Base-by-base conservation (phyloP, 2,329 filamentous ascomycete genomes). In the Colletotrichum cordylinicola region DNA sequence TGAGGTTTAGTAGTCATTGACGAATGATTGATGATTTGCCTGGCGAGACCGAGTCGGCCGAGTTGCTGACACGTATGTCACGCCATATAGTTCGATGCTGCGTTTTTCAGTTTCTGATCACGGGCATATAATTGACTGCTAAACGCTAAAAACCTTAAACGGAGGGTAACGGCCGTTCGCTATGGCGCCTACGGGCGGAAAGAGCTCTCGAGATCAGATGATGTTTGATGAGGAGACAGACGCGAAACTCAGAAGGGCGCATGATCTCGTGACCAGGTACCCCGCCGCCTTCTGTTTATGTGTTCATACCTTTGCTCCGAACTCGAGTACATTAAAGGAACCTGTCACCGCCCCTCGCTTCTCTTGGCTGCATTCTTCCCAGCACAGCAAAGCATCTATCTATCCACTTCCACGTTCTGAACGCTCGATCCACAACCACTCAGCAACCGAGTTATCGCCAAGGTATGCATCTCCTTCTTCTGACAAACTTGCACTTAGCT, bases 201-300 rank as follows among this genome's bases (percentile, higher is more conserved):
- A 43, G 16, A 52, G 52, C 16, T 18, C 43, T 60, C 48, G 24
- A 69, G 64, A 76, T 76, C 74, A 74, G 74, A 76, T 58, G 64
- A 74, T 76, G 74, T 76, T 74, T 76, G 70, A 76, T 69, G 64
- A 74, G 48, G 74, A 76, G 58, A 69, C 74, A 52, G 70, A 60
- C 35, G 70, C 74, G 74, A 76, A 76, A 76, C 70, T 64, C 52
- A 65, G 39, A 31, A 52, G 35, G 35, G 43, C 52, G 62, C 29
- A 48, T 66, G 56, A 65, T 65, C 70, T 72, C 60, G 70, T 76
- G 70, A 72, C 58, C 58, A 52, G 39, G 27, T 58, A 37, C 70
- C 70, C 74, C 64, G 58, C 64, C 74, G 39, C 74, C 35, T 65
- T 58, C 37, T 65, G 35, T 18, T 64, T 67, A 62, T 48, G n/a